Evolutionary conservation across 352 stramenopile genomes (phyloP), one percentile per base, ranked within the genome.

Genomic region (Phytophthora pini): DNA sequence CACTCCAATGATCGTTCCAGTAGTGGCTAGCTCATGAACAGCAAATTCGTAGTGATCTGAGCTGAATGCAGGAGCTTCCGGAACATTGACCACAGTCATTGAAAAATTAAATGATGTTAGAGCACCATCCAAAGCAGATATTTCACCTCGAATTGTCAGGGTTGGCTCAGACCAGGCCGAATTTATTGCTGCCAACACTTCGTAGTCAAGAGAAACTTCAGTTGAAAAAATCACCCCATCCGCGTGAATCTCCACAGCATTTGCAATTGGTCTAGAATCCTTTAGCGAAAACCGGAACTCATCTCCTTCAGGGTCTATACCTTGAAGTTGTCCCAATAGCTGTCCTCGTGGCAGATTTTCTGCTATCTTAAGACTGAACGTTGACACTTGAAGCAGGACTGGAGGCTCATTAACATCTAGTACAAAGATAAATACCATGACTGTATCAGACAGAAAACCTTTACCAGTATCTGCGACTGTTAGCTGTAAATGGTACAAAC

Each of bases 331-430:
- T 1, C 76, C 77, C 7, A 90, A 15, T 4, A 69, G 4, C 2
- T 67, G 20, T 0, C 47, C 63, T 11, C 31, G 43, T 6, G 45
- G 12, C 11, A 59, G 9, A 57, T 90, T 90, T 60, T 90, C 81
- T 0, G 49, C 7, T 11, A 87, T 39, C 7, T 58, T 46, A 15
- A 87, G 32, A 24, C 66, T 60, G 17, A 68, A 55, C 5, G 68
- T 27, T 2, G 77, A 84, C 5, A 70, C 64, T 10, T 41, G 15
- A 17, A 82, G 34, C 1, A 87, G 48, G 10, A 50, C 51, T 5
- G 81, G 78, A 9, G 67, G 66, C 27, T 90, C 81, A 20, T 88
- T 77, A 6, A 85, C 71, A 44, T 90, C 56, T 5, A 62, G 13
- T 4, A 90, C 56, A 48, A 78, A 84, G 3, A 90, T 52, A 24